Base-by-base conservation (phyloP, 164 flowering plant species). In the Macadamia tetraphylla region DNA sequence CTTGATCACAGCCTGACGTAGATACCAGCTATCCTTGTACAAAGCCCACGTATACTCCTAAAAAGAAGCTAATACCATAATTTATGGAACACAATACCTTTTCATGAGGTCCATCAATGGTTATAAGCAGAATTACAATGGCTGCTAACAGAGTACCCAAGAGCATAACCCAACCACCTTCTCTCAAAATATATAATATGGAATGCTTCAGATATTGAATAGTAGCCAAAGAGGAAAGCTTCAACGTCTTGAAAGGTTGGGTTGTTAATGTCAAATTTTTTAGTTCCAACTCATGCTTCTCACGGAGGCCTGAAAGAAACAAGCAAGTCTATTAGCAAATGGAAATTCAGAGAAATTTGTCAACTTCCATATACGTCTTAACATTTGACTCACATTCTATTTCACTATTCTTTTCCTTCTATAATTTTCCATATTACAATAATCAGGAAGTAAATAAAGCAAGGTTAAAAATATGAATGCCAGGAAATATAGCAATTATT, bases 101-200 rank as follows among this genome's bases (percentile, higher is more conserved):
- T 74, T 81, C 96, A 80, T 89, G 92, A 70, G 89, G 89, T 58
- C 93, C 91, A 75, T 85, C 93, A 73, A 84, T 62, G 30, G 84
- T 81, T 60, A 86, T 43, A 58, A 91, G 81, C 61, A 85, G 70
- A 72, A 82, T 30, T 13, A 76, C 87, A 62, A 71, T 8, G 31
- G 78, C 78, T 14, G 44, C 75, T 55, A 71, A 13, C 58, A 82
- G 42, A 40, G 71, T 40, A 65, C 79, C 70, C 60, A 83, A 71
- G 58, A 88, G 82, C 83, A 91, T 63, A 63, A 84, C 67, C 91
- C 85, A 88, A 48, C 85, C 86, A 61, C 92, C 87, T 78, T 81
- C 89, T 9, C 77, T 81, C 61, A 87, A 70, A 75, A 94, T 80
- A 77, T 88, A 94, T 32, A 61, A 42, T 51, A 82, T 65, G 44